Evolutionary conservation across 2,329 filamentous ascomycete genomes (phyloP), one percentile per base, ranked within the genome.

Genomic region (Fusarium sacchari): DNA sequence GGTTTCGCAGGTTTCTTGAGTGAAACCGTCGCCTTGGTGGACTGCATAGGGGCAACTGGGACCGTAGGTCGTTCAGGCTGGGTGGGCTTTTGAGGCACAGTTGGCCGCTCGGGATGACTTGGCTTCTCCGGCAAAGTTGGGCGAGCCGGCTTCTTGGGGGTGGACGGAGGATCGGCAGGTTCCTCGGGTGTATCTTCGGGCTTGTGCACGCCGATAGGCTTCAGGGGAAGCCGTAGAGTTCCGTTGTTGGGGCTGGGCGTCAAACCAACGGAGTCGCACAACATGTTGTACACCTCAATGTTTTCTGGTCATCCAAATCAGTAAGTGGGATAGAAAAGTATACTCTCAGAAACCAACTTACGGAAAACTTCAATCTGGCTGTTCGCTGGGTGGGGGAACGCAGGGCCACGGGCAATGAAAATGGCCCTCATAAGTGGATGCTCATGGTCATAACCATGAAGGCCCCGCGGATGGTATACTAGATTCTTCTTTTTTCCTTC

Each of bases 341-440:
- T 30, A 26, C 24, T 53, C n/a, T 18, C 40, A 24, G 12, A 46
- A 18, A 26, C 26, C n/a, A n/a, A 89, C 93, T 89, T 88, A 95
- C 94, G 95, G 81, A 98, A 98, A 7, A 88, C 86, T 37, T 93
- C 90, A 37, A 98, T 83, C 72, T 91, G 89, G 81, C 93, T 97
- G 76, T 96, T 95, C 1, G 93, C 91, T 43, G 89, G 84, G 77
- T 98, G 95, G 0, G 94, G 94, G 79, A 99, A 99, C 1, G 96
- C 95, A 8, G 96, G 96, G 0, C 96, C 96, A 43, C 94, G 88
- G 3, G 96, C 96, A 55, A 98, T 88, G 77, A 99, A 99, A 47
- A 99, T 97, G 1, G 96, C 96, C 43, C 96, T 88, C 96, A 99
- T 99, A 49, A 99, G 86, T 1, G 96, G 95, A 80, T 99, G 92